phyloP scores from a whole-genome alignment of 208 protist genomes.

The Trichomonas vaginalis region DNA sequence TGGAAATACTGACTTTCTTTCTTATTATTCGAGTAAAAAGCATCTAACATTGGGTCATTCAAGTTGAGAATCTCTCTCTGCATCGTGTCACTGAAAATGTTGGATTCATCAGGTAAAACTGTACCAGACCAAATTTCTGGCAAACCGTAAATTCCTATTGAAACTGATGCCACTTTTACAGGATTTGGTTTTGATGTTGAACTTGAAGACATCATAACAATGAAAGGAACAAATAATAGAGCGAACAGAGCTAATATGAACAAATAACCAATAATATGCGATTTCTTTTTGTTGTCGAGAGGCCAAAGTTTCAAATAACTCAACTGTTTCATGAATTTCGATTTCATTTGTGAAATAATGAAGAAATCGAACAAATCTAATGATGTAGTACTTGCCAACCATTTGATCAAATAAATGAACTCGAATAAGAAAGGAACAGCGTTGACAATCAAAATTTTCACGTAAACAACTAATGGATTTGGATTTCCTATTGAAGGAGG shows the following conservation, averaged over 20 bases:
- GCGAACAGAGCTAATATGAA: neutral
- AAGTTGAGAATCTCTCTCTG: neutral
- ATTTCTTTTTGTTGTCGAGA: neutral
- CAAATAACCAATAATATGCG: neutral
- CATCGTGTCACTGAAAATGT: neutral
- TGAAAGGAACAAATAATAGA: neutral
- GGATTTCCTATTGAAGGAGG: neutral
- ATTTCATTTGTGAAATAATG: neutral
- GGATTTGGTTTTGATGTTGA: neutral
- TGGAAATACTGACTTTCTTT: neutral
- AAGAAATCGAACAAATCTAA: neutral
- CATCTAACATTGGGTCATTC: neutral
- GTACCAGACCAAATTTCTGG: neutral
- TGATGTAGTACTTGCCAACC: neutral
- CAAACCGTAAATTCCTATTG: neutral
- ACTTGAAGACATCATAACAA: neutral
- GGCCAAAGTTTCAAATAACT: neutral
- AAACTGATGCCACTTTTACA: neutral
- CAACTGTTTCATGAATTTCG: neutral
- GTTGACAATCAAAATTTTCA: neutral
- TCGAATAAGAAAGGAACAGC: neutral
- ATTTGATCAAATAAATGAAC: neutral
- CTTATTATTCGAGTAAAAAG: neutral
- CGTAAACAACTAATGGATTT: neutral
- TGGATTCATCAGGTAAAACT: neutral